Evolutionary conservation across 1,284 basidiomycete genomes (phyloP), one percentile per base, ranked within the genome.

Genomic region (Naganishia albida): DNA sequence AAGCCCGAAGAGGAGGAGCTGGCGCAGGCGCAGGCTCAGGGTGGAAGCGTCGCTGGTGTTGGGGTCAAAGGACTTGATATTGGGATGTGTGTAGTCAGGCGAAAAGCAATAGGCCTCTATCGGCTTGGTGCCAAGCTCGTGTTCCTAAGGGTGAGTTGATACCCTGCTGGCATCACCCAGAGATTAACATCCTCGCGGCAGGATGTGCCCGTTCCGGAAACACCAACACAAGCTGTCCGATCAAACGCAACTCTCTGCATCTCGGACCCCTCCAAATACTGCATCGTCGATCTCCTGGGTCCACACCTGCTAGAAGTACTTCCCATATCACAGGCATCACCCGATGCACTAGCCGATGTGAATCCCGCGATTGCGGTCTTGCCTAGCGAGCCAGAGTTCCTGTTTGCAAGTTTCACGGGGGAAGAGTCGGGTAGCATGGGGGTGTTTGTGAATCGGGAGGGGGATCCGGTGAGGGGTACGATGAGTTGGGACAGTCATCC

Each of bases 381-480:
- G 43, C 77, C 77, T 6, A 83, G 84, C 38, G 84, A 85, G 50
- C 85, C 85, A 71, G 92, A 95, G 76, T 95, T 93, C 57, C 70
- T 83, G 40, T 74, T 82, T 8, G 79, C 80, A 4, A 79, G 76
- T 62, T 79, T 71, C 60, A 90, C 86, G 0, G 91, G 90, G 8
- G 69, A 70, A 0, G 77, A 81, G 6, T 46, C 51, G 50, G 86
- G 83, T 65, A 88, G 90, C 0, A 81, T 95, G 63, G 93, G 93
- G 0, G 80, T 95, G 1, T 95, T 96, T 73, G 82, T 95, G 68
- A 91, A 85, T 28, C 85, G 86, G 0, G 84, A 86, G 13, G 92
- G 91, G 1, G 91, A 94, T 75, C 91, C 93, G 13, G 88, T 91
- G 10, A 84, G 93, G 50, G 91, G 91, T 1, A 93, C 92, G 2